Base-by-base conservation (phyloP, 768 basidiomycete genomes). In the Leccinellum luteum region DNA sequence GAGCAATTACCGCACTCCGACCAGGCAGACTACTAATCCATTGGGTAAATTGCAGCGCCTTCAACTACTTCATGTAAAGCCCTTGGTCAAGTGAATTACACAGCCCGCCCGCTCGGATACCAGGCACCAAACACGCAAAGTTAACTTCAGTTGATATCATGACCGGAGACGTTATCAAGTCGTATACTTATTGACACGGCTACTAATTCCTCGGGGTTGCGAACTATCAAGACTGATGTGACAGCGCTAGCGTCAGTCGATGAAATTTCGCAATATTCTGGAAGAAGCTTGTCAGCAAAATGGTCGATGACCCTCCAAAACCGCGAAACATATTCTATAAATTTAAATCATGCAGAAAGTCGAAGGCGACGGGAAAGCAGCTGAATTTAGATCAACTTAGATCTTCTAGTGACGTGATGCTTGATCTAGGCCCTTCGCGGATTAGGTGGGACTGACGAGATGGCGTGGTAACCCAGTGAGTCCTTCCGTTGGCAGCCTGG, bases 401-500 rank as follows among this genome's bases (percentile, higher is more conserved):
- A 64, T 9, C 47, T 34, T 2, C 15, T 7, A 34, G 12, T 23
- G 65, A 61, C 2, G 38, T 28, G 6, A 48, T 63, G 19, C 25
- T 8, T 56, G 1, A 55, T 57, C 5, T 1, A 66, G 6, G 55
- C 66, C 45, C 15, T 66, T 30, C 64, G 54, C 38, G 56, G 64
- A 0, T 0, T 60, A 7, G 15, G 52, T 9, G 61, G 56, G 64
- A 63, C 12, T 65, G 64, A 57, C 23, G 14, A 45, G 58, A 66
- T 12, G 51, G 58, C n/a, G 34, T 47, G n/a, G 30, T 27, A 32
- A 65, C 64, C 7, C 66, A 57, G 61, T 66, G 17, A 32, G 64
- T 28, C n/a, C 3, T 38, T 27, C 0, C 43, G 25, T 25, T 25
- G 25, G 25, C 51, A 17, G 60, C 19, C 43, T 61, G 3, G 55